These are phyloP conservation scores for Aspergillus pseudoglaucus DNA, from an alignment of 2,329 filamentous ascomycete species.

Conservation along the genomic window DNA sequence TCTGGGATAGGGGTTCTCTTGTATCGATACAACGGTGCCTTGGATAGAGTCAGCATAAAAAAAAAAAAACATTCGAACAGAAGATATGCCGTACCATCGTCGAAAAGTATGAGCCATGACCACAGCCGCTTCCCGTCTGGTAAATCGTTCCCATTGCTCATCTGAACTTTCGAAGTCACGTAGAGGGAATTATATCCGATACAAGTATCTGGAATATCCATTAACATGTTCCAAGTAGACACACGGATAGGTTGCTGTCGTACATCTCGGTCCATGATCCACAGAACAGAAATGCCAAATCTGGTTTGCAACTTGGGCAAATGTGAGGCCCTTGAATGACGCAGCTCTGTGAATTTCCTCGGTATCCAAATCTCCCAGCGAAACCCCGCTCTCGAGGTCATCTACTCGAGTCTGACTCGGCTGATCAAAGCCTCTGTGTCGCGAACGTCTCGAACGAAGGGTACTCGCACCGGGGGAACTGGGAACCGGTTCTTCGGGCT, in stretches of 20 bases:
- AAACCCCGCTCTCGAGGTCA: slow-evolving; percentile 28
- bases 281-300: slow-evolving; percentile 72
- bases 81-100: slow-evolving; percentile 47
- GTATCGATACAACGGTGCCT: slow-evolving; percentile 65
- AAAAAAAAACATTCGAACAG: not conserved
- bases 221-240: slow-evolving; percentile 5
- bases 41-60: slow-evolving; percentile 4
- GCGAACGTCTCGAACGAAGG: not conserved
- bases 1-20: slow-evolving; percentile 53
- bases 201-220: slow-evolving; percentile 50
- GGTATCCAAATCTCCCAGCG: slow-evolving; percentile 14
- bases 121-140: slow-evolving; percentile 53
- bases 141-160: slow-evolving; percentile 25
- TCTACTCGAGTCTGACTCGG: slow-evolving; percentile 11
- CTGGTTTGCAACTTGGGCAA: slow-evolving; percentile 57
- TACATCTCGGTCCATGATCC: slow-evolving; percentile 61
- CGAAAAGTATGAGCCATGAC: slow-evolving; percentile 65
- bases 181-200: slow-evolving; percentile 61
- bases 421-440: slow-evolving; percentile 5
- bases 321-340: slow-evolving; percentile 36
- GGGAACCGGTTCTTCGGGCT: slow-evolving; percentile 2
- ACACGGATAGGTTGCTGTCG: slow-evolving; percentile 13
- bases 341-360: slow-evolving; percentile 16
- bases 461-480: slow-evolving; percentile 8
- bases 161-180: slow-evolving; percentile 42